Conservation (phyloP, 495 filamentous ascomycete species). For the Rhypophila decipiens region DNA sequence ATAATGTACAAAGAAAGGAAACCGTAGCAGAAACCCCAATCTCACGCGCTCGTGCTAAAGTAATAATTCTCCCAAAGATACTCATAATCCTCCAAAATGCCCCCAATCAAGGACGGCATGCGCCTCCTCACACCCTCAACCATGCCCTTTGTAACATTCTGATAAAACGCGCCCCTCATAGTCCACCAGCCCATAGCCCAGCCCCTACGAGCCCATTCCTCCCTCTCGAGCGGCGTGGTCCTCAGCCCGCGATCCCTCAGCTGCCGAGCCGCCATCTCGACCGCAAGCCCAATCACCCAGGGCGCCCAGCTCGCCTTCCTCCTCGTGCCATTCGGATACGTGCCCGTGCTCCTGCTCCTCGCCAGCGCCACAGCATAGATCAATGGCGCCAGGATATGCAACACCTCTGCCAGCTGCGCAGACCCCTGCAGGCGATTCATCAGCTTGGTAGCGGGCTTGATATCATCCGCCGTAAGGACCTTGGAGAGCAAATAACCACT, state of each 20-base stretch:
- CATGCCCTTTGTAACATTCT: constrained; percentile 81
- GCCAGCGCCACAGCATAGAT: constrained; percentile 84
- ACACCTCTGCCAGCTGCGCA: constrained; percentile 71
- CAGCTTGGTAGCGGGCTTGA: constrained; percentile 79
- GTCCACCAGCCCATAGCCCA: constrained; percentile 93
- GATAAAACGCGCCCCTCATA: constrained; percentile 93
- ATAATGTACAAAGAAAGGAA: no score
- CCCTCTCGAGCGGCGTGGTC: constrained; percentile 78
- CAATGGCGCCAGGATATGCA: constrained; percentile 86
- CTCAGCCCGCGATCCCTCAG: constrained; percentile 67
- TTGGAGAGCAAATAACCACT: constrained; percentile 82
- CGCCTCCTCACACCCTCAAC: constrained; percentile 65
- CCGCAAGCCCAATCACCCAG: constrained; percentile 79
- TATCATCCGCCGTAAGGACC: constrained; percentile 90
- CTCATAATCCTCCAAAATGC: constrained; percentile 88
- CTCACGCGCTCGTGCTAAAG: constrained; percentile 54
- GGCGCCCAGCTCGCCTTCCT: constrained; percentile 72
- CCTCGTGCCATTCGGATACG: no score
- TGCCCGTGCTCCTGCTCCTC: constrained; percentile 42
- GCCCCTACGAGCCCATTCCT: constrained; percentile 76
- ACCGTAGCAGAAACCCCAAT: no score
- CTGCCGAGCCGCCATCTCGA: constrained; percentile 84
- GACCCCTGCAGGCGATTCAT: constrained; percentile 68
- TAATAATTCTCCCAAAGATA: constrained; percentile 98
- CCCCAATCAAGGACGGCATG: constrained; percentile 70